Evolutionary conservation across 2,329 filamentous ascomycete species (phyloP), one percentile per base, ranked within the genome.

Genomic region (Furcasterigmium sp.): DNA sequence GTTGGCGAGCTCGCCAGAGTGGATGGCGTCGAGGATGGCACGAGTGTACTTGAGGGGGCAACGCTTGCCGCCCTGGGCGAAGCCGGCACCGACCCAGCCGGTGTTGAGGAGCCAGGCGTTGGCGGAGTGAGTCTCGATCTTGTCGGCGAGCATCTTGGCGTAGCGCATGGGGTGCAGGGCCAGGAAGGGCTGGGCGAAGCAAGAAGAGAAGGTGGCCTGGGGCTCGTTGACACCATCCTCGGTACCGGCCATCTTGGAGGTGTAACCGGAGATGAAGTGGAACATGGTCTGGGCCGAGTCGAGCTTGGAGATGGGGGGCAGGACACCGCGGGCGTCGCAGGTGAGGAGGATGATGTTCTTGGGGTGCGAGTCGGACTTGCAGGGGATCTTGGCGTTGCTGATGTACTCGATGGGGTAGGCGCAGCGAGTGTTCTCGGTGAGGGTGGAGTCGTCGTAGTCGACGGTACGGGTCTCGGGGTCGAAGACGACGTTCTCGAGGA

Each of bases 241-340:
- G 26, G 93, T 98, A 61, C 93, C 93, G 53, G 93, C 93, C 93
- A 98, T 98, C 84, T 98, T 98, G 63, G 91, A 97, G 52, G 93
- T 98, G 80, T 98, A 98, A 57, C 93, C 93, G 15, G 88, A 95
- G 72, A 98, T 98, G 83, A 98, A 98, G 80, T 98, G 93, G 85
- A 97, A 98, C 91, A 98, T 97, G 68, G 90, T 95, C 75, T 97
- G 93, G 59, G 88, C 82, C 52, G 85, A 81, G 76, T 86, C 83
- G 64, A 98, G 85, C 79, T 97, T 97, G 59, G 90, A 96, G 72
- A 98, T 97, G 39, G 93, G 93, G 45, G 93, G 93, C 44, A 98
- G 83, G 39, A 98, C 93, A 75, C 93, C 93, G 55, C 93, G 89
- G 47, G 93, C 93, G 60, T 98, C 93, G 74, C 93, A 98, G 50